Conservation (phyloP, 495 filamentous ascomycete genomes). For the Halenospora varia region DNA sequence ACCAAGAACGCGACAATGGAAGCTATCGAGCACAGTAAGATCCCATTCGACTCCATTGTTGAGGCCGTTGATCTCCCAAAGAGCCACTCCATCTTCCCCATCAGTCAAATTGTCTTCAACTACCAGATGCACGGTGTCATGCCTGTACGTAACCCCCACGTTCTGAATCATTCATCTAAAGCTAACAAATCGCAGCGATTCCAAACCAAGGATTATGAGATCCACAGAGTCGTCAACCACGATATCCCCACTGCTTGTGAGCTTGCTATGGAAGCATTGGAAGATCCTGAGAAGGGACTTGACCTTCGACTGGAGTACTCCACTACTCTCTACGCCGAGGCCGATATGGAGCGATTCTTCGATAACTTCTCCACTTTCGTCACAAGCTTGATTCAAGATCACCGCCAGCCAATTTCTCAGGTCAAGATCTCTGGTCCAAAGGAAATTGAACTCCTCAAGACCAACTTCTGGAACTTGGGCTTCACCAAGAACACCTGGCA, state of each 20-base stretch:
- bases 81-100: constrained; percentile 19
- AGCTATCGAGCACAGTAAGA: constrained; percentile 20
- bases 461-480: constrained; percentile 16
- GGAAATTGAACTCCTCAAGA: constrained; percentile 18
- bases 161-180: no score
- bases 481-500: constrained; percentile 20
- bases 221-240: constrained; percentile 16
- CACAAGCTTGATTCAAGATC: constrained; percentile 26
- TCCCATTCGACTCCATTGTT: constrained; percentile 29
- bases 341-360: constrained; percentile 30
- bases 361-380: constrained; percentile 30
- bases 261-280: constrained; percentile 25
- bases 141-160: no score
- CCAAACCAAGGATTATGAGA: constrained; percentile 22
- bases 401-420: constrained; percentile 27
- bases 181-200: no score
- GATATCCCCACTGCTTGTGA: constrained; percentile 25
- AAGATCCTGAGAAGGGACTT: constrained; percentile 23
- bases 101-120: constrained; percentile 29
- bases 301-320: constrained; percentile 25
- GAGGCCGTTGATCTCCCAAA: constrained; percentile 20
- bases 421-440: constrained; percentile 24
- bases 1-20: constrained; percentile 6
- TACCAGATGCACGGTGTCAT: constrained; percentile 23
- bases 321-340: constrained; percentile 22